phyloP scores from a whole-genome alignment of 2,329 filamentous ascomycete species.

The Setomelanomma holmii region DNA sequence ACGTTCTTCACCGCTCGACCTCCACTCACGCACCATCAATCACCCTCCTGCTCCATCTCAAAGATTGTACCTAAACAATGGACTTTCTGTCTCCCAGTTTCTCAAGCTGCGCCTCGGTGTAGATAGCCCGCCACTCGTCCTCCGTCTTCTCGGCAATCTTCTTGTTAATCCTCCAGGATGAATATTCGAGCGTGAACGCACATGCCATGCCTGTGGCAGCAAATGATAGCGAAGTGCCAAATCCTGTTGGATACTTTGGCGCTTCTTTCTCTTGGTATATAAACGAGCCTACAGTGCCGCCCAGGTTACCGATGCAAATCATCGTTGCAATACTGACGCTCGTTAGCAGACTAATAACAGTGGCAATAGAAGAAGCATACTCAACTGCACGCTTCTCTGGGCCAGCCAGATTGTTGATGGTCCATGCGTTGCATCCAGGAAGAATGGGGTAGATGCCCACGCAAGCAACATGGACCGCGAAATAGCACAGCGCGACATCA shows the following conservation, averaged over 20 bases:
- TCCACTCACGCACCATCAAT: too few species aligned
- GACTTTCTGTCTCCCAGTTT: slow-evolving; percentile 49
- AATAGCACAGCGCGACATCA: slow-evolving; percentile 53
- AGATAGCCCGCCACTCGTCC: slow-evolving; percentile 42
- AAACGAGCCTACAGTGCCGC: slow-evolving; percentile 37
- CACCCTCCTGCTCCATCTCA: too few species aligned
- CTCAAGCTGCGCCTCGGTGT: slow-evolving; percentile 45
- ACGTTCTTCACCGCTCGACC: too few species aligned
- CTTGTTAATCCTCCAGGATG: slow-evolving; percentile 45
- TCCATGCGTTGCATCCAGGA: slow-evolving; percentile 33
- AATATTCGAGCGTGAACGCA: slow-evolving; percentile 24
- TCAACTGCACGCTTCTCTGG: slow-evolving; percentile 31
- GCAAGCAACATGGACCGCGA: slow-evolving; percentile 52
- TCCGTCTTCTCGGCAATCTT: slow-evolving; percentile 41
- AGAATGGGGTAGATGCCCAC: slow-evolving; percentile 39
- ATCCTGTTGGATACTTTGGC: slow-evolving; percentile 43
- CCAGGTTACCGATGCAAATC: slow-evolving; percentile 33
- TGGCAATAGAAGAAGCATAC: background rate
- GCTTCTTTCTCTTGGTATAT: slow-evolving; percentile 43
- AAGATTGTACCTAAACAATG: slow-evolving; percentile 47
- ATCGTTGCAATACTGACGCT: slow-evolving; percentile 27
- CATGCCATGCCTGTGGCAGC: slow-evolving; percentile 24
- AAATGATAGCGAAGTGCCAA: slow-evolving; percentile 39
- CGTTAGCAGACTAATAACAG: background rate
- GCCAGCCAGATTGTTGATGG: slow-evolving; percentile 31